phyloP scores from a whole-genome alignment of 257 asterid genomes.

The Solanum dulcamara region DNA sequence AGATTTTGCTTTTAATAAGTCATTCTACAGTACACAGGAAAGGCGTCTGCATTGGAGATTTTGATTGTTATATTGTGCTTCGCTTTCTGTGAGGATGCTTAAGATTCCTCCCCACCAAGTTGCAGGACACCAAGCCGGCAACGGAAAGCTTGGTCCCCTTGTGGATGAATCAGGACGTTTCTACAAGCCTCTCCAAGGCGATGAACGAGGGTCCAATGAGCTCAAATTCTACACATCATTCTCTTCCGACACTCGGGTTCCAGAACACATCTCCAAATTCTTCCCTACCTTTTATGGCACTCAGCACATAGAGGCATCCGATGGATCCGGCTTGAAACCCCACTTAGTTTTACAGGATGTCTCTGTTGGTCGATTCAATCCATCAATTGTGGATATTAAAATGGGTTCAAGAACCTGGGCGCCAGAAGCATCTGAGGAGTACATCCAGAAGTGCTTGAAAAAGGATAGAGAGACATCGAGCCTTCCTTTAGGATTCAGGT shows the following conservation, averaged over 20 bases:
- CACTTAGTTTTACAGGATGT: constrained; percentile 61
- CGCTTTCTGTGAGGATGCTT: constrained; percentile 37
- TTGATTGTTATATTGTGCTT: neutral
- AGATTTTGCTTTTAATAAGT: neutral
- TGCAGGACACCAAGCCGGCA: constrained; percentile 76
- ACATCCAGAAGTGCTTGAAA: constrained; percentile 51
- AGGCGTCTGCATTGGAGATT: neutral
- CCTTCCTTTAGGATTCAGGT: constrained; percentile 58
- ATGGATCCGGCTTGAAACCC: constrained; percentile 76
- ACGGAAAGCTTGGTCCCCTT: constrained; percentile 76
- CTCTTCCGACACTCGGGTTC: constrained; percentile 44
- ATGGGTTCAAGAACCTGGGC: constrained; percentile 90
- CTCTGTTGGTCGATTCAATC: constrained; percentile 27
- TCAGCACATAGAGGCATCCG: constrained; percentile 74
- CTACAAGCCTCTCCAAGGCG: constrained; percentile 92
- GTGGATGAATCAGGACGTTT: constrained; percentile 78
- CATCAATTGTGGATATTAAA: constrained; percentile 81
- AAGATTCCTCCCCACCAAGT: constrained; percentile 80
- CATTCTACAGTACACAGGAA: neutral
- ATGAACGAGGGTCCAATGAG: constrained; percentile 67
- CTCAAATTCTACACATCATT: constrained; percentile 61
- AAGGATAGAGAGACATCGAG: constrained; percentile 62
- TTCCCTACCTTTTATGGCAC: constrained; percentile 76
- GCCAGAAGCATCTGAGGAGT: constrained; percentile 50
- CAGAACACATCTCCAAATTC: constrained; percentile 44